Evolutionary conservation across 2,329 filamentous ascomycete genomes (phyloP).

Genomic region (Raffaelea albimanens): DNA sequence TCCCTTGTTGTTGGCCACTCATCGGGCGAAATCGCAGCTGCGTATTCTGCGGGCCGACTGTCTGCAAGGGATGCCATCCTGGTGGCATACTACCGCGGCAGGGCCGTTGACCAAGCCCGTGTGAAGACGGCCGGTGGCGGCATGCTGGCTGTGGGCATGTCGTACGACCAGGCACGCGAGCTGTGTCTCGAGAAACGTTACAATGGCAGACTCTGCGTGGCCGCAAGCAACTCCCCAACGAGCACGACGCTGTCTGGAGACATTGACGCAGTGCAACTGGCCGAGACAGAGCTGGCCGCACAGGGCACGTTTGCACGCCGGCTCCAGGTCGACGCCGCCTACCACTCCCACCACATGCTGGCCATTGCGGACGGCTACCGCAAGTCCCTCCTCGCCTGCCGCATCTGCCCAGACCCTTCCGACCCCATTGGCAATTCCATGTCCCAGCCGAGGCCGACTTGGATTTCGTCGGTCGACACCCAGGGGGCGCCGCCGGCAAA

Average conservation of each 20-base stretch:
- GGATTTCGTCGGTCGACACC: slow-evolving; percentile 26
- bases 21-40: slow-evolving; percentile 18
- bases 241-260: slow-evolving; percentile 43
- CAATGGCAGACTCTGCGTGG: slow-evolving; percentile 6
- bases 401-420: slow-evolving; percentile 1
- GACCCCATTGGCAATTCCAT: slow-evolving; percentile 29
- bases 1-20: slow-evolving; percentile 15
- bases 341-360: slow-evolving; percentile 23
- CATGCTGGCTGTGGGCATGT: slow-evolving; percentile 47
- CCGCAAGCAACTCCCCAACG: slow-evolving; percentile 31
- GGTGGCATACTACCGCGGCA: neutral
- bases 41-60: slow-evolving; percentile 14
- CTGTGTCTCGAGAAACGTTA: neutral
- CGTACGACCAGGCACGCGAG: slow-evolving; percentile 42
- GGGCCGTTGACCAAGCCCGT: neutral
- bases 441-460: slow-evolving; percentile 19
- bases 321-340: slow-evolving; percentile 22
- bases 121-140: slow-evolving; percentile 7
- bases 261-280: slow-evolving; percentile 10
- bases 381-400: slow-evolving; percentile 8
- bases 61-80: slow-evolving; percentile 11
- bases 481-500: slow-evolving; percentile 2
- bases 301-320: slow-evolving; percentile 25
- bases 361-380: slow-evolving; percentile 14
- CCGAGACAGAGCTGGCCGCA: slow-evolving; percentile 31